phyloP scores from a whole-genome alignment of 1,284 basidiomycete species.

The Cryptococcus sp. region DNA sequence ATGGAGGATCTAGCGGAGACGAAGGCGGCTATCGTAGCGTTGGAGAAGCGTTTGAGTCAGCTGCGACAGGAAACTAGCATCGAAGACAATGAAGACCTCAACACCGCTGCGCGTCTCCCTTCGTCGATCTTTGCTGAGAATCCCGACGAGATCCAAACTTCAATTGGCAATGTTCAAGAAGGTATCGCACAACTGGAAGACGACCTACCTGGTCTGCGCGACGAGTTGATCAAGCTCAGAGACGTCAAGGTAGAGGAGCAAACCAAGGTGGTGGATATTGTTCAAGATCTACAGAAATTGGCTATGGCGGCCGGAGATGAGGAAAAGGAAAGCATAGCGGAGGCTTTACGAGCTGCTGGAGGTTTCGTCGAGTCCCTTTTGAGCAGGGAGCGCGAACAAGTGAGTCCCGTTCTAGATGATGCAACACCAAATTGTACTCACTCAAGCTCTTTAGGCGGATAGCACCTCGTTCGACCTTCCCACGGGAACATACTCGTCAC shows the following conservation, averaged over 20 bases:
- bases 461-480: not conserved
- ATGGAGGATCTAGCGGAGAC: slow-evolving; percentile 42
- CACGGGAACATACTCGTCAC: slow-evolving; percentile 35
- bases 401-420: slow-evolving; percentile 1
- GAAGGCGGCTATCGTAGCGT: slow-evolving; percentile 31
- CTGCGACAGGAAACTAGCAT: not conserved
- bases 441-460: not conserved
- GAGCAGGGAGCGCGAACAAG: slow-evolving; percentile 12
- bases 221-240: slow-evolving; percentile 25
- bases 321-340: slow-evolving; percentile 31
- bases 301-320: slow-evolving; percentile 24
- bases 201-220: slow-evolving; percentile 17
- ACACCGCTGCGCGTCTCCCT: slow-evolving; percentile 3
- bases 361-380: slow-evolving; percentile 29
- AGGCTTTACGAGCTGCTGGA: slow-evolving; percentile 26
- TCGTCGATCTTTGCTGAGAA: slow-evolving; percentile 9
- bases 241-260: slow-evolving; percentile 34
- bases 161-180: slow-evolving; percentile 1
- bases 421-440: not conserved
- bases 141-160: slow-evolving; percentile 7
- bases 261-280: slow-evolving; percentile 24
- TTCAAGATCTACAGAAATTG: slow-evolving; percentile 28
- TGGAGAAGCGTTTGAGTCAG: slow-evolving; percentile 31
- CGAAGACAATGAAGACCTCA: slow-evolving; percentile 1
- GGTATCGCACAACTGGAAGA: slow-evolving; percentile 16